phyloP scores from a whole-genome alignment of 805 yeast species.

The Tetrapisispora nanseiensis region DNA sequence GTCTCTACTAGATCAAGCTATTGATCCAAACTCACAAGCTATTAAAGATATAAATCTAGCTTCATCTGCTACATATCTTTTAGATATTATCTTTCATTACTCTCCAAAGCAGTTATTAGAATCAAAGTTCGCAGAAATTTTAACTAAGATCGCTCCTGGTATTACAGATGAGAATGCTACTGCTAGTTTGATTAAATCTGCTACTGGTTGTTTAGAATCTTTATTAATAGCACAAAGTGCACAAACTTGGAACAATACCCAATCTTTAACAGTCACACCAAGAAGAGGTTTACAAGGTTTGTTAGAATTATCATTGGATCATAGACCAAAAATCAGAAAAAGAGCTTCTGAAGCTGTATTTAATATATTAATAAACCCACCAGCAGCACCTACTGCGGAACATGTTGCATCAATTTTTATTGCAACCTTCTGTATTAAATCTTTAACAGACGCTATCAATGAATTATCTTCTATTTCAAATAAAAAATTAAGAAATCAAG shows the following conservation, averaged over 20 bases:
- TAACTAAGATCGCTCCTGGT: constrained; percentile 73
- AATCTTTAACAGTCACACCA: constrained; percentile 47
- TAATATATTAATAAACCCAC: constrained; percentile 50
- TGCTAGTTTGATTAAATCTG: constrained; percentile 73
- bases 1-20: constrained; percentile 68
- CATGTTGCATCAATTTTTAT: constrained; percentile 70
- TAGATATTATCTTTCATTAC: constrained; percentile 70
- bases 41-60: constrained; percentile 56
- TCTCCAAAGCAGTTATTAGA: constrained; percentile 60
- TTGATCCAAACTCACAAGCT: constrained; percentile 38
- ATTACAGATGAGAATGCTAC: constrained; percentile 59
- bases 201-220: constrained; percentile 78
- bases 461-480: constrained; percentile 29
- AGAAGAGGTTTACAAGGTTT: constrained; percentile 72
- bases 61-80: constrained; percentile 64
- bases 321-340: constrained; percentile 90
- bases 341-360: constrained; percentile 87
- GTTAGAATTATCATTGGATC: constrained; percentile 69
- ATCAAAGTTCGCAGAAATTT: constrained; percentile 66
- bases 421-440: constrained; percentile 56
- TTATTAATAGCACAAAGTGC: constrained; percentile 72
- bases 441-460: constrained; percentile 39
- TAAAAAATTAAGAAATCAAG: constrained; percentile 26
- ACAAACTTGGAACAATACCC: constrained; percentile 59
- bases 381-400: constrained; percentile 65